phyloP scores from a whole-genome alignment of 2,329 filamentous ascomycete species.

The Nemania diffusa region DNA sequence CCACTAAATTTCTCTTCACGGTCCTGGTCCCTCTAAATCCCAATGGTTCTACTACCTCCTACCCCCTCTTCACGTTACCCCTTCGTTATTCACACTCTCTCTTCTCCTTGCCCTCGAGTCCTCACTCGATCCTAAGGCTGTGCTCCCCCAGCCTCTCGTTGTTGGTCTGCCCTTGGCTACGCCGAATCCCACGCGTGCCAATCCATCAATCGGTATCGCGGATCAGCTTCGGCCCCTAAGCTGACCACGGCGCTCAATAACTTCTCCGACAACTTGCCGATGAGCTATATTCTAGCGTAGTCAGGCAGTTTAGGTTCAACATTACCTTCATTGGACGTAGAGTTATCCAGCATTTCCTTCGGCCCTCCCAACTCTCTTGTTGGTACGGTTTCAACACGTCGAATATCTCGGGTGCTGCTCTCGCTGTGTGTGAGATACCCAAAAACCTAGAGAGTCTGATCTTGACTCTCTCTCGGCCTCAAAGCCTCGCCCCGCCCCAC shows the following conservation, averaged over 20 bases:
- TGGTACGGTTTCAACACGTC: slow-evolving; percentile 29
- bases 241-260: slow-evolving; percentile 2
- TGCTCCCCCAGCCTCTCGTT: slow-evolving; percentile 11
- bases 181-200: slow-evolving; percentile 16
- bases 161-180: slow-evolving; percentile 9
- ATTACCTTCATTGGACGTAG: not conserved
- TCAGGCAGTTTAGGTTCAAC: not conserved
- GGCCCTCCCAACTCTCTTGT: not conserved
- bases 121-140: slow-evolving; percentile 5
- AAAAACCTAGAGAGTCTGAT: too few species aligned
- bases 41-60: slow-evolving; percentile 21
- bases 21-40: slow-evolving; percentile 32
- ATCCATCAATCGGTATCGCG: slow-evolving; percentile 23
- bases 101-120: slow-evolving; percentile 2
- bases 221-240: slow-evolving; percentile 24
- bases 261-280: slow-evolving; percentile 25
- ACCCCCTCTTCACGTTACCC: slow-evolving; percentile 10
- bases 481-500: not conserved
- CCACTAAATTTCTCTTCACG: slow-evolving; percentile 47
- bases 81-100: slow-evolving; percentile 9
- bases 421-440: slow-evolving; percentile 11
- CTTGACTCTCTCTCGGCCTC: not conserved
- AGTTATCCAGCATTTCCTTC: slow-evolving; percentile 5
- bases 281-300: slow-evolving; percentile 1
- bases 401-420: slow-evolving; percentile 1